phyloP scores from a whole-genome alignment of 495 filamentous ascomycete genomes.

The Penicillium turbatum region DNA sequence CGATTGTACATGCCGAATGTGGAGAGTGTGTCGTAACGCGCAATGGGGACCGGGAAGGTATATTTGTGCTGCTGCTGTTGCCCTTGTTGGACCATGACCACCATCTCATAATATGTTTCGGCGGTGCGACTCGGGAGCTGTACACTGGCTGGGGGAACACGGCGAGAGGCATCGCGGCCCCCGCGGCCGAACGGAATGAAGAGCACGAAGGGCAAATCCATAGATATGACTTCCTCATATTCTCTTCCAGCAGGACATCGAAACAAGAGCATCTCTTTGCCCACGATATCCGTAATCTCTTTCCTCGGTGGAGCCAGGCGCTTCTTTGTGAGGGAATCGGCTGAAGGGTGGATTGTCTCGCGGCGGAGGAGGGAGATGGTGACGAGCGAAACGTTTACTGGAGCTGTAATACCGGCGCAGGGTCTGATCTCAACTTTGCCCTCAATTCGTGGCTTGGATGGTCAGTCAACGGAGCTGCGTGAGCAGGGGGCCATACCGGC shows the following conservation, averaged over 20 bases:
- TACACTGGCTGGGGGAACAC: conserved; percentile 88
- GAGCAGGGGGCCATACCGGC: conserved; percentile 1
- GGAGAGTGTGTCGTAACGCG: conserved; percentile 90
- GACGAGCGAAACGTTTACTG: conserved; percentile 87
- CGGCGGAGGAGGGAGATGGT: conserved; percentile 88
- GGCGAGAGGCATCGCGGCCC: conserved; percentile 77
- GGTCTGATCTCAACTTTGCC: conserved; percentile 98
- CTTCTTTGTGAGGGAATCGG: conserved; percentile 88
- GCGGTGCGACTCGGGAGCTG: conserved; percentile 87
- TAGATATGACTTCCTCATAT: conserved; percentile 83
- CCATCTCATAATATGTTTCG: conserved; percentile 94
- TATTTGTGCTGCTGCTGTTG: conserved; percentile 82
- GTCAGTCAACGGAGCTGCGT: conserved; percentile 1
- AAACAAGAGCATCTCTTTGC: conserved; percentile 91
- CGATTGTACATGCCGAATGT: conserved; percentile 99
- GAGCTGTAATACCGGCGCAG: conserved; percentile 71
- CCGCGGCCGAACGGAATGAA: conserved; percentile 94
- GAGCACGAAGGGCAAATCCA: conserved; percentile 95
- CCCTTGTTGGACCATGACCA: conserved; percentile 92
- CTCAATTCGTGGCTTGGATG: conserved; percentile 79
- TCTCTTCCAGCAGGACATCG: conserved; percentile 79
- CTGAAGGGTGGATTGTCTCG: conserved; percentile 94
- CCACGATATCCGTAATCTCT: conserved; percentile 86
- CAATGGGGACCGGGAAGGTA: conserved; percentile 83
- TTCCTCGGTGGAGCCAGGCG: conserved; percentile 88